Evolutionary conservation across 805 yeast species (phyloP).

Genomic region (Cyberlindnera maritima): DNA sequence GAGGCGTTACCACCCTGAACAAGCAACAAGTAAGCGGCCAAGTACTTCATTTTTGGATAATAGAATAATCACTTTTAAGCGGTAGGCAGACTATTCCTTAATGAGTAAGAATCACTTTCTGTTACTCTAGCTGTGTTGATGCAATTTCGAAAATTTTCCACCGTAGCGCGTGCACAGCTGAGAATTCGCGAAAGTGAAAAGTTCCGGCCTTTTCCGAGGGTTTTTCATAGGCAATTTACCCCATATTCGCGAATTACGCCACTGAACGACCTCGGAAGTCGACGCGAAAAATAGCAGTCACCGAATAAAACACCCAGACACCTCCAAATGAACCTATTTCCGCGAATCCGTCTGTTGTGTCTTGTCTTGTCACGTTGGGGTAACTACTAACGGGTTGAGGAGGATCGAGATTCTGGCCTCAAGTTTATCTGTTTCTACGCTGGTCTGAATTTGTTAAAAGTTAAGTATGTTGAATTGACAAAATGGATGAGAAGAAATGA

Average conservation of each 20-base stretch:
- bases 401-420: no score
- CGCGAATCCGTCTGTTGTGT: slow-evolving; percentile 6
- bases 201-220: not conserved
- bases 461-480: no score
- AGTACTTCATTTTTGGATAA: slow-evolving; percentile 59
- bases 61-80: slow-evolving; percentile 84
- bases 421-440: not conserved
- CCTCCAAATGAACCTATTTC: not conserved
- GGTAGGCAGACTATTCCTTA: slow-evolving; percentile 80
- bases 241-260: not conserved
- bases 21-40: slow-evolving; percentile 91
- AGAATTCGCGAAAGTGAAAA: slow-evolving; percentile 1
- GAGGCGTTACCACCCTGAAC: slow-evolving; percentile 83
- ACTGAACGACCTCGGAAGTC: not conserved
- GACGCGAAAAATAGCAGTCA: slow-evolving; percentile 11
- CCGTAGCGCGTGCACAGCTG: not conserved
- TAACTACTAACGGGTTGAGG: no score
- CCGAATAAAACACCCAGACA: slow-evolving; percentile 10
- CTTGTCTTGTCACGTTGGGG: no score
- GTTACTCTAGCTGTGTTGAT: not conserved
- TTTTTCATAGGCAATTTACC: not conserved
- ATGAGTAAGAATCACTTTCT: slow-evolving; percentile 1
- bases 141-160: slow-evolving; percentile 20
- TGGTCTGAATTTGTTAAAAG: not conserved
- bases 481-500: no score